Evolutionary conservation across 2,329 filamentous ascomycete genomes (phyloP).

Genomic region (Akanthomyces lecanii): DNA sequence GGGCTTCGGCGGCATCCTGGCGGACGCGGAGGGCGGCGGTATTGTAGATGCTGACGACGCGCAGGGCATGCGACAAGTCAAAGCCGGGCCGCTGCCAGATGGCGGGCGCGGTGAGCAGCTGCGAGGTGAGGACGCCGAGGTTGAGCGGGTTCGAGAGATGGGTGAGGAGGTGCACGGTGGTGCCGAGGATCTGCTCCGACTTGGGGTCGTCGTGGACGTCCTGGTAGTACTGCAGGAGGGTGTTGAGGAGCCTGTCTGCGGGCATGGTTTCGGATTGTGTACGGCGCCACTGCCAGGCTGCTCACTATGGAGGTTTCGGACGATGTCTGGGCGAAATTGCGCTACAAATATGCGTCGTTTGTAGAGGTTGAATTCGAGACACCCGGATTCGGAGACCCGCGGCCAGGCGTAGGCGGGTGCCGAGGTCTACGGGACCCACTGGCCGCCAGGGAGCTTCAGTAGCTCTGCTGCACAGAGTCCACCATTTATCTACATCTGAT

Average conservation of each 20-base stretch:
- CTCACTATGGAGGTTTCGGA: not conserved
- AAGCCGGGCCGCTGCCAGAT: conserved; percentile 60
- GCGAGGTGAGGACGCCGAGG: conserved; percentile 66
- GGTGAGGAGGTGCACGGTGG: conserved; percentile 63
- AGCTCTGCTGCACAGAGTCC: not conserved
- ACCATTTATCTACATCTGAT: not conserved
- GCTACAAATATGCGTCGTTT: not conserved
- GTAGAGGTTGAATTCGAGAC: conserved; percentile 7
- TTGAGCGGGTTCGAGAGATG: conserved; percentile 72
- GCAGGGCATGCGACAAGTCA: conserved; percentile 58
- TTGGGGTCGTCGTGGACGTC: conserved; percentile 47
- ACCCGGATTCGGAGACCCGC: not conserved
- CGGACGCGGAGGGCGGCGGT: conserved; percentile 56
- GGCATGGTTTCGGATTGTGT: conserved; percentile 46
- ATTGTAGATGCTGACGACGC: conserved; percentile 68
- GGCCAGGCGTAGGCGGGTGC: not conserved
- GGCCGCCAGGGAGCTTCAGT: conserved; percentile 7
- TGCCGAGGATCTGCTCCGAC: conserved; percentile 58
- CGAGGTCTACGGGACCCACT: conserved; percentile 9
- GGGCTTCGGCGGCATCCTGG: conserved; percentile 41
- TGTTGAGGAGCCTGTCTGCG: conserved; percentile 62
- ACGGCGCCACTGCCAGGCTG: not conserved
- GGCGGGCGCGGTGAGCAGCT: conserved; percentile 66
- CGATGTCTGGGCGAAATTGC: not conserved
- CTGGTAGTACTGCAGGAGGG: conserved; percentile 58